Percentiles rank a stretch among this genome's conserved stretches.
Evolutionary conservation across 2,329 filamentous ascomycete species (phyloP).

Genomic region (Exophiala sp.): DNA sequence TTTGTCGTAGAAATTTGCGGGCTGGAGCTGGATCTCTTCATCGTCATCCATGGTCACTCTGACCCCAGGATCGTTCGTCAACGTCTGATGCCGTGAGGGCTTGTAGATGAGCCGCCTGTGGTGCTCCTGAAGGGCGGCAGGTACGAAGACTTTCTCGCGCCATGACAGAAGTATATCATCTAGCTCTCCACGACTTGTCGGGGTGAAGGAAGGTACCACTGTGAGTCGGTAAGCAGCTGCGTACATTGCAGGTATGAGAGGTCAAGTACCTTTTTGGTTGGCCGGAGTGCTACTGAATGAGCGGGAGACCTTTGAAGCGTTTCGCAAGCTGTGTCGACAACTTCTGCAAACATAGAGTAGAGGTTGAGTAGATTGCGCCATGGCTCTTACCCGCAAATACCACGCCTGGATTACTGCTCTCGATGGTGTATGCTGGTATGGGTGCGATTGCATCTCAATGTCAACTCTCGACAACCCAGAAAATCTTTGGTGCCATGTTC

Average conservation of each 20-base stretch:
- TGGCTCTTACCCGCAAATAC: background rate
- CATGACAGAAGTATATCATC: conserved; percentile 40
- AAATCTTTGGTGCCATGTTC: too few species aligned
- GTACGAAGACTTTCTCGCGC: conserved; percentile 45
- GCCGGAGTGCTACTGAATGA: conserved; percentile 24
- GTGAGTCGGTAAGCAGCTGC: conserved; percentile 6
- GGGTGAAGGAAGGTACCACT: conserved; percentile 40
- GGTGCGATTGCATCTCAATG: background rate
- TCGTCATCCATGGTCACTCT: conserved; percentile 37
- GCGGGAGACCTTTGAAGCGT: conserved; percentile 26
- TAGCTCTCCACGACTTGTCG: conserved; percentile 40
- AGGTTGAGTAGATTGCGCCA: conserved; percentile 40
- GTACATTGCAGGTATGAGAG: background rate
- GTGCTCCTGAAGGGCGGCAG: conserved; percentile 35
- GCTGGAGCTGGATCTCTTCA: conserved; percentile 39
- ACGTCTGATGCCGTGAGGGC: conserved; percentile 33
- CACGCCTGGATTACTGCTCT: background rate
- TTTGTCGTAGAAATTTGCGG: conserved; percentile 34
- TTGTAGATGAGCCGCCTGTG: conserved; percentile 42
- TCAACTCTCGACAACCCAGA: background rate
- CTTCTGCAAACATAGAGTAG: conserved; percentile 39
- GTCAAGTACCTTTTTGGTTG: conserved; percentile 19
- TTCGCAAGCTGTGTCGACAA: conserved; percentile 22
- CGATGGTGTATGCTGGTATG: background rate
- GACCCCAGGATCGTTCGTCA: conserved; percentile 40